These are phyloP conservation scores for Luffa aegyptiaca DNA, from an alignment of 306 rosid genomes.

Conservation along the genomic window DNA sequence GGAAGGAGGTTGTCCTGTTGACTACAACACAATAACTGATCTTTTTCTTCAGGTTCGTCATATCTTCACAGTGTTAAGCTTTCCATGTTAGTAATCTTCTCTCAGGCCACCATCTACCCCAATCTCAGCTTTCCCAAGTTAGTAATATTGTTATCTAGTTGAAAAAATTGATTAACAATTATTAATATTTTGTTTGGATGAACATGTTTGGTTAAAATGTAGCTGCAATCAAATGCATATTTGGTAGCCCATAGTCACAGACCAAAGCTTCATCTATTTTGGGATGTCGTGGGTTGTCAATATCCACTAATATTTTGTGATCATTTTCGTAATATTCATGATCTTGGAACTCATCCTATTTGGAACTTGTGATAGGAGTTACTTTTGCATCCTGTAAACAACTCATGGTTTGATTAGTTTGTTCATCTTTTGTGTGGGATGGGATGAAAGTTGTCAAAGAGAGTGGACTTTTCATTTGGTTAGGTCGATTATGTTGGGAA, in stretches of 20 bases:
- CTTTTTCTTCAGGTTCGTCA: slow-evolving; percentile 89
- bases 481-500: too few relatives aligned
- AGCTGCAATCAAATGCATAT: neutral
- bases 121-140: too few relatives aligned
- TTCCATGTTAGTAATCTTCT: too few relatives aligned
- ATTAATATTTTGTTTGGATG: neutral
- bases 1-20: slow-evolving; percentile 99
- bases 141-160: too few relatives aligned
- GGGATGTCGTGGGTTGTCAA: neutral
- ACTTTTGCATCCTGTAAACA: neutral
- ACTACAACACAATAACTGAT: slow-evolving; percentile 96
- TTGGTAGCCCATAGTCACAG: neutral
- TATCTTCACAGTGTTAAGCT: neutral
- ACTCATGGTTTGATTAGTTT: neutral
- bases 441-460: too few relatives aligned
- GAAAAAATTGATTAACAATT: too few relatives aligned
- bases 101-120: too few relatives aligned
- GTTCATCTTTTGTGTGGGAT: neutral
- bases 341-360: neutral
- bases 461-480: too few relatives aligned
- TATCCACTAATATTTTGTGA: neutral
- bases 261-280: neutral
- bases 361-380: neutral
- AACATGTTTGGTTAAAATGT: neutral
- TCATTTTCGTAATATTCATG: neutral